A percentile compares a stretch with the other conserved stretches of the same genome.
These are phyloP conservation scores for Boeremia exigua DNA, from an alignment of 2,329 filamentous ascomycete species.

Conservation along the genomic window DNA sequence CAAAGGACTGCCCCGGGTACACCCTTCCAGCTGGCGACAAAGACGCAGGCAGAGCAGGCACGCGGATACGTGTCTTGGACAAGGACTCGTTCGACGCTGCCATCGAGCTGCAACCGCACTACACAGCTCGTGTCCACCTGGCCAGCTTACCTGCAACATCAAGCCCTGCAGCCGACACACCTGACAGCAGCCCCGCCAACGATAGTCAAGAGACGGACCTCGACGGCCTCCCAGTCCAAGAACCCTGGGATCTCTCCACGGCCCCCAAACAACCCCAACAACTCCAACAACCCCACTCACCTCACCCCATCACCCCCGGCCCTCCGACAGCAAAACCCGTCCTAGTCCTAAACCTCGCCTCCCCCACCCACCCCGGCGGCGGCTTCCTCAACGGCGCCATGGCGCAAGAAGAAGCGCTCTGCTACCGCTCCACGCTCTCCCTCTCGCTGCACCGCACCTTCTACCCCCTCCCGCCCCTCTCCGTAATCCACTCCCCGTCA, in stretches of 20 bases:
- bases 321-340: constrained; percentile 46
- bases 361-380: constrained; percentile 63
- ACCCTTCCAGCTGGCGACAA: constrained; percentile 19
- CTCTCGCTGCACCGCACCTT: constrained; percentile 55
- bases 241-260: constrained; percentile 7
- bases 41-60: constrained; percentile 28
- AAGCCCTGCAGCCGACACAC: not conserved
- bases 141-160: not conserved
- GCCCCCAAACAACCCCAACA: not conserved
- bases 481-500: constrained; percentile 65
- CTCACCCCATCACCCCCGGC: not conserved
- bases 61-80: constrained; percentile 39
- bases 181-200: not conserved
- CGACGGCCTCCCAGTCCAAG: constrained; percentile 5
- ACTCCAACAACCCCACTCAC: not conserved
- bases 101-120: constrained; percentile 30
- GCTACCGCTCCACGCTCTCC: constrained; percentile 65
- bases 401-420: constrained; percentile 74
- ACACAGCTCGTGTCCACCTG: constrained; percentile 21
- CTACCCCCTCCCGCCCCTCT: constrained; percentile 61
- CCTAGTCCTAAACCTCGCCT: constrained; percentile 72
- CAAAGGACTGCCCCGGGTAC: constrained; percentile 31
- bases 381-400: constrained; percentile 67
- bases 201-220: constrained; percentile 5
- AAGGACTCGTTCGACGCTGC: constrained; percentile 45